Base-by-base conservation (phyloP, 306 rosid species). In the Cyclanthera cordifolia region DNA sequence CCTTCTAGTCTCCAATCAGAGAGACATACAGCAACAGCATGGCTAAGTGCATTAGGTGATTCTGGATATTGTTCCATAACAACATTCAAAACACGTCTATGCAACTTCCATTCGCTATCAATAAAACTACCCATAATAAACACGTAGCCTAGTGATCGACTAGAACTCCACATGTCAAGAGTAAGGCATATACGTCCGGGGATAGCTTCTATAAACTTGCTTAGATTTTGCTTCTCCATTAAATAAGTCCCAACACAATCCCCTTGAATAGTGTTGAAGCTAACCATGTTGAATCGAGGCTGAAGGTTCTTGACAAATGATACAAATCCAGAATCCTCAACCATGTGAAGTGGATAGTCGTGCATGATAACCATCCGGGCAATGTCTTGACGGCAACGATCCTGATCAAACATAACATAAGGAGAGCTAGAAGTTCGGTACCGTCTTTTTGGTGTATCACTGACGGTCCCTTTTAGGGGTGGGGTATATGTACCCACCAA, bases 351-450 rank as follows among this genome's bases (percentile, higher is more conserved):
- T 20, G 96, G 99, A 80, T 89, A 93, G 70, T 90, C 96, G 12
- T 93, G 99, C 96, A 87, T 93, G 67, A 93, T 90, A 49, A 93
- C 90, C 99, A 93, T 93, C 77, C 87, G 88, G 72, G 95, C 89
- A 83, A 93, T 87, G 78, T 93, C 95, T 73, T 83, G 89, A 71
- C 95, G 96, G 76, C 93, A 84, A 6, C 87, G 89, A 63, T 89
- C 96, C 52, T 89, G 88, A 81, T 89, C 88, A 82, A 89, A 84
- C 53, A 77, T 53, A 20, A 85, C 59, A 61, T 84, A 86, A 39
- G 99, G 95, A 2, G 93, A 72, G 70, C 63, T 80, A 1, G 87
- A 78, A 30, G 87, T 82, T 71, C 95, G 76, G 55, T 89, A 87
- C 23, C 96, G 94, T 41, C 94, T 77, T 70, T 87, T 89, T 57